Conservation (phyloP, 2,329 filamentous ascomycete species). For the Exophiala oligosperma region DNA sequence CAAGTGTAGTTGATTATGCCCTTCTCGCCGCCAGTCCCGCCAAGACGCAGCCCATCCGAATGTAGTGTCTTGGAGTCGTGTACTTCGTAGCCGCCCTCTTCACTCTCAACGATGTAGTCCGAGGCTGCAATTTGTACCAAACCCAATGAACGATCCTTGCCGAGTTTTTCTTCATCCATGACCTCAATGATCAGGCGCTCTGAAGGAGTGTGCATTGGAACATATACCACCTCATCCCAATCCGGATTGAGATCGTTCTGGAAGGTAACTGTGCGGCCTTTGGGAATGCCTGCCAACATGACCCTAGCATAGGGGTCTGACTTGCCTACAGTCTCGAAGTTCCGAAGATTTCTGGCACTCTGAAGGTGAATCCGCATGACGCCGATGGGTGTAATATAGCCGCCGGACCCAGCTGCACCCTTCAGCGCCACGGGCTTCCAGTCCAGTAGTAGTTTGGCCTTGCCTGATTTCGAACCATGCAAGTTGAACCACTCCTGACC, state of each 20-base stretch:
- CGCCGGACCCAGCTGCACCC: constrained; percentile 75
- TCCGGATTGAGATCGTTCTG: constrained; percentile 93
- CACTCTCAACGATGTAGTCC: constrained; percentile 76
- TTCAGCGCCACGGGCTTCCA: constrained; percentile 94
- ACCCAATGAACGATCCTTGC: constrained; percentile 86
- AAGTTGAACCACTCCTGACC: constrained; percentile 97
- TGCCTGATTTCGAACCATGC: constrained; percentile 74
- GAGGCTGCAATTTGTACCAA: constrained; percentile 72
- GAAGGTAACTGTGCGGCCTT: constrained; percentile 90
- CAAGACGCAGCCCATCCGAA: constrained; percentile 69
- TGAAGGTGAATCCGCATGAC: constrained; percentile 94
- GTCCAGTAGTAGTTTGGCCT: constrained; percentile 84
- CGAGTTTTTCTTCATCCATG: constrained; percentile 93
- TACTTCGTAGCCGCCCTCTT: constrained; percentile 73
- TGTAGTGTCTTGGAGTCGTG: constrained; percentile 72
- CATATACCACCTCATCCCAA: constrained; percentile 93
- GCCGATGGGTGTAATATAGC: constrained; percentile 90
- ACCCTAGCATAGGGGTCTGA: constrained; percentile 94
- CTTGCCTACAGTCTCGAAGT: constrained; percentile 93
- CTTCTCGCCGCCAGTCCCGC: constrained; percentile 72
- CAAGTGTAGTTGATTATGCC: constrained; percentile 79
- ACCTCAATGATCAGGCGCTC: constrained; percentile 89
- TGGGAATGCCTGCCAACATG: constrained; percentile 84
- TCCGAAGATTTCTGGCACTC: constrained; percentile 77
- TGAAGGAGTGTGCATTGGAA: constrained; percentile 80